phyloP scores from a whole-genome alignment of 345 rosid genomes.

The Geranium brycei region DNA sequence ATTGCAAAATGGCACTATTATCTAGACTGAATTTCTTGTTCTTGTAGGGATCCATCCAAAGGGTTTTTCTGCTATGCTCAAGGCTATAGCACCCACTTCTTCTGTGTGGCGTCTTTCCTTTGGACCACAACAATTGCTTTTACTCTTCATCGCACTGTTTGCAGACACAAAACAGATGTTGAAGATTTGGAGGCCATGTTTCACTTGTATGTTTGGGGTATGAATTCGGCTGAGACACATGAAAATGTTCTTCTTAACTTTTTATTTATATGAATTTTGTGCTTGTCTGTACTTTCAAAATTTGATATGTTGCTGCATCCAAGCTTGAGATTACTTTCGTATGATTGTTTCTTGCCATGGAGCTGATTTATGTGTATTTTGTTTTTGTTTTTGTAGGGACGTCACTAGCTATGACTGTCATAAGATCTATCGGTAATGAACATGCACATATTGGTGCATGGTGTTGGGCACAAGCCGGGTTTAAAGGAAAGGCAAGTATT shows the following conservation, averaged over 20 bases:
- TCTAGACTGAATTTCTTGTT: conserved; percentile 2
- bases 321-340: neutral
- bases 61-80: conserved; percentile 81
- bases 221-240: conserved; percentile 1
- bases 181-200: conserved; percentile 94
- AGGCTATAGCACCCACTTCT: conserved; percentile 77
- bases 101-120: conserved; percentile 84
- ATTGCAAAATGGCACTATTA: neutral
- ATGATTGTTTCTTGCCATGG: neutral
- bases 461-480: conserved; percentile 84
- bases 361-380: conserved; percentile 3
- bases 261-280: neutral
- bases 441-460: conserved; percentile 58
- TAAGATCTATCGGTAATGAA: conserved; percentile 75
- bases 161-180: conserved; percentile 78
- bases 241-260: neutral
- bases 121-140: conserved; percentile 96
- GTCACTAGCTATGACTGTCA: conserved; percentile 65
- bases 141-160: conserved; percentile 92
- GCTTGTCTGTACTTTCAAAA: neutral
- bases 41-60: conserved; percentile 80
- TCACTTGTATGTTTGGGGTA: conserved; percentile 98
- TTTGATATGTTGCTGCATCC: too few species aligned
- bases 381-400: conserved; percentile 44
- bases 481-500: conserved; percentile 58